These are phyloP conservation scores for Suhomyces panamericanus DNA, from an alignment of 1,139 yeast genomes.

Conservation along the genomic window DNA sequence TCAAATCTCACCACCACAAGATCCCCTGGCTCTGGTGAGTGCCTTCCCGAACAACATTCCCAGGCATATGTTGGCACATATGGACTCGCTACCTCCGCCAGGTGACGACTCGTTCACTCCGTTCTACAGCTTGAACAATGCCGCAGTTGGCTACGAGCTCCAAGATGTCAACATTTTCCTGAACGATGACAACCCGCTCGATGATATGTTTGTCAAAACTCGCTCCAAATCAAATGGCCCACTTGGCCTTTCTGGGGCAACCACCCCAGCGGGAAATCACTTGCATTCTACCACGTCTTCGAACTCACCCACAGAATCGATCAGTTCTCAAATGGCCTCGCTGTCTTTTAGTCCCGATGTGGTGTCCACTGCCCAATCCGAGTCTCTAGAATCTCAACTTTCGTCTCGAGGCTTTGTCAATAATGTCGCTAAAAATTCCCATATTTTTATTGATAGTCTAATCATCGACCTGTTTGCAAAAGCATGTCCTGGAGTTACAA, in stretches of 20 bases:
- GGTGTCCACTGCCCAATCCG: conserved; percentile 17
- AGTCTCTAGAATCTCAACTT: conserved; percentile 19
- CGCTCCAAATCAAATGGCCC: conserved; percentile 7
- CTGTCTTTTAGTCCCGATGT: not conserved
- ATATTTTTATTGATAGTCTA: conserved; percentile 30
- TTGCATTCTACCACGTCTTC: conserved; percentile 28
- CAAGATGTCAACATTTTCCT: conserved; percentile 39
- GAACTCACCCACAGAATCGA: conserved; percentile 42
- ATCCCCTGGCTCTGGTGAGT: not conserved
- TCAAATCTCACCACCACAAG: conserved; percentile 3
- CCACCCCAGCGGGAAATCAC: conserved; percentile 12
- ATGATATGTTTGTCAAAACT: conserved; percentile 31
- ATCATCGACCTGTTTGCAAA: conserved; percentile 21
- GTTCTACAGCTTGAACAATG: conserved; percentile 10
- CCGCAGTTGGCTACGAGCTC: conserved; percentile 20
- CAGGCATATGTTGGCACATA: not conserved
- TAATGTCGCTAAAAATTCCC: conserved; percentile 29
- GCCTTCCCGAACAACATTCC: not conserved
- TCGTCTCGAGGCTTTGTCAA: conserved; percentile 20
- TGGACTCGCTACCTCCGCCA: not conserved
- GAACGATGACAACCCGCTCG: conserved; percentile 42
- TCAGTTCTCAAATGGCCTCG: conserved; percentile 24
- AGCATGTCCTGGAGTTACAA: conserved; percentile 21
- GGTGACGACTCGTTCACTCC: conserved; percentile 7
- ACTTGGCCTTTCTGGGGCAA: not conserved